Base-by-base conservation (phyloP, 2,329 filamentous ascomycete genomes). In the Fusarium nygamai region DNA sequence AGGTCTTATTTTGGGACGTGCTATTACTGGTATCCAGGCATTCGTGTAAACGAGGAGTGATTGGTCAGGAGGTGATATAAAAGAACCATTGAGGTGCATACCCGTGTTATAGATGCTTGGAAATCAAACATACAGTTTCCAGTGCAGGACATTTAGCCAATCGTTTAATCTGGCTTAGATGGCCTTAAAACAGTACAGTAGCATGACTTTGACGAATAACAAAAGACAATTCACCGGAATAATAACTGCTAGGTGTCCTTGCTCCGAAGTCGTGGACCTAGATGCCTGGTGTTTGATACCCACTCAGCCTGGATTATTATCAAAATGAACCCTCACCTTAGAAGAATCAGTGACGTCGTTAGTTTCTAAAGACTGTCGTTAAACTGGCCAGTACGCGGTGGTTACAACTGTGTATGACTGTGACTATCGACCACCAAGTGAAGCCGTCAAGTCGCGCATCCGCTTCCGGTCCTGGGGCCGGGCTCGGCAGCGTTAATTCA, bases 1-100 rank as follows among this genome's bases (percentile, higher is more conserved):
- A 94, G 92, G 89, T 78, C 86, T 93, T 79, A 93, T 93, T 78
- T 80, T 93, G 58, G 91, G 92, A 63, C 86, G 91, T 71, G 91
- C 91, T 20, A 92, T 93, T 67, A 92, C 91, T 41, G 93, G 94
- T 29, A 85, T 96, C 31, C 94, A 96, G 83, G 94, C 93, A 13
- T 96, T 96, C 86, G 91, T 90, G 62, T 94, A 85, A 64, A 39
- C 9, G 19, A 27, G 17, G 29, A 31, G 17, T 66, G 54, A 69
- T 67, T 74, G 36, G 61, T 51, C 68, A 66, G 67, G 66, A 38
- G 69, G 54, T 41, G 39, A 73, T 67, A 61, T 34, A 67, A 56
- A 50, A 64, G 56, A 62, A 61, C 47, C 50, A 53, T 57, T 61
- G 61, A 51, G 43, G 56, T 41, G 46, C 58, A 73, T 69, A 69